Evolutionary conservation across 345 rosid genomes (phyloP), one percentile per base, ranked within the genome.

Genomic region (Erucastrum elatum): DNA sequence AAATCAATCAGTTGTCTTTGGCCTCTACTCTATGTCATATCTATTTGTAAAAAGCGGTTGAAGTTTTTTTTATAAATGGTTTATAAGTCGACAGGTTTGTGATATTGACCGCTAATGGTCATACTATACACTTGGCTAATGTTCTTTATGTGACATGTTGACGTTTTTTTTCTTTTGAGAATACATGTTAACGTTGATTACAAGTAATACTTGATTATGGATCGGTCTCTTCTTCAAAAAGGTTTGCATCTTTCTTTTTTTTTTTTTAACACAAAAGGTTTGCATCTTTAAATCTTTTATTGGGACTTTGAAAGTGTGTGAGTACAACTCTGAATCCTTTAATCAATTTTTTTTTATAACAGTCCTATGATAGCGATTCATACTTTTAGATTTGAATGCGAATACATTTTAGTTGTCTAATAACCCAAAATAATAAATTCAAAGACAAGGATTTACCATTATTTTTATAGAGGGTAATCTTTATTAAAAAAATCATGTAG

Each of bases 301-400:
- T 64, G 30, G 35, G 56, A 29, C 59, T 25, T 77, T 39, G 2
- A 15, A 51, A 17, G 12, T 30, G 72, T 21, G 66, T 30, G 81
- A 65, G 72, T 77, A 55, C 67, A 77, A 16, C 71, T 65, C 31
- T 41, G 29, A 60, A 34, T 44, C n/a, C 35, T 34, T 49, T 51
- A 12, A 21, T 33, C 46, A 49, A 27, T 21, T 21, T 2, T 3
- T 29, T 12, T 51, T 31, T 34, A 16, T 11, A 70, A 4, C 75
- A 71, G 21, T 58, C 41, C 39, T 51, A 17, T 10, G 58, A 41
- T 4, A 70, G 70, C 51, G 44, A 70, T 5, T 3, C 37, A 6
- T 64, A 71, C 35, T 17, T 77, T 71, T 9, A 21, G 49, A 41
- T 41, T 41, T 63, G 26, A 70, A 41, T 41, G 49, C 3, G 49